A percentile compares a stretch with the other conserved stretches of the same genome.
Conservation (phyloP, 2,329 filamentous ascomycete genomes). For the Rutstroemia sp. region DNA sequence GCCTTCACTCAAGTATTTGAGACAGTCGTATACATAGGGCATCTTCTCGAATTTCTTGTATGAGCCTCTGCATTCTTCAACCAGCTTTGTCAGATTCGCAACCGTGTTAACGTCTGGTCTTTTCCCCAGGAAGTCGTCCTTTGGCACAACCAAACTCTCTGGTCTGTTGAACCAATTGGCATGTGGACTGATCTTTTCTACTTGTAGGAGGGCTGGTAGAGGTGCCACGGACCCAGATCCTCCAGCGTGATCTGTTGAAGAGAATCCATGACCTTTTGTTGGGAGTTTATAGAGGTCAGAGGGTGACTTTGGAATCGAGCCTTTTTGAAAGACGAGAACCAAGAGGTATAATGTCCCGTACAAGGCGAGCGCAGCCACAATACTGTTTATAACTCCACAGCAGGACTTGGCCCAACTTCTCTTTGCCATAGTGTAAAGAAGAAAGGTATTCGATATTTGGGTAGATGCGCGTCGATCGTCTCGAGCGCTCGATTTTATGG, state of each 20-base stretch:
- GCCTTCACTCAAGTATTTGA: conserved; percentile 41
- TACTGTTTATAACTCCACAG: conserved; percentile 25
- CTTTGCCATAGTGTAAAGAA: conserved; percentile 23
- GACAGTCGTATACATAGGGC: conserved; percentile 44
- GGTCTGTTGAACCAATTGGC: conserved; percentile 48
- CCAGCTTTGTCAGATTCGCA: conserved; percentile 43
- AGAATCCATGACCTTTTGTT: conserved; percentile 9
- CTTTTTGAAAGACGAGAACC: conserved; percentile 22
- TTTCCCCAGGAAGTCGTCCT: conserved; percentile 44
- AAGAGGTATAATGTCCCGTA: conserved; percentile 25
- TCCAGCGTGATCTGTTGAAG: conserved; percentile 12
- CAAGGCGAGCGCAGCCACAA: conserved; percentile 22
- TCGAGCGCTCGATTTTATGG: background rate
- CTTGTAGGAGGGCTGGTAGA: conserved; percentile 18
- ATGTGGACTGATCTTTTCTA: conserved; percentile 41
- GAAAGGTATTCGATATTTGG: background rate
- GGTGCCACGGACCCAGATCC: conserved; percentile 9
- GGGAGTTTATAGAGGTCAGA: conserved; percentile 23
- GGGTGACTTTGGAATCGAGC: conserved; percentile 22
- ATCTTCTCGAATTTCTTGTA: conserved; percentile 47
- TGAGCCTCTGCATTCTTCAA: conserved; percentile 45
- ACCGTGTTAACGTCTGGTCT: conserved; percentile 45
- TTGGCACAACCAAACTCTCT: conserved; percentile 39
- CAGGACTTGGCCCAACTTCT: conserved; percentile 17
- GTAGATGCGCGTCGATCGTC: background rate